phyloP scores from a whole-genome alignment of 176 grass and related monocot genomes.

The Ampelocalamus luodianensis region DNA sequence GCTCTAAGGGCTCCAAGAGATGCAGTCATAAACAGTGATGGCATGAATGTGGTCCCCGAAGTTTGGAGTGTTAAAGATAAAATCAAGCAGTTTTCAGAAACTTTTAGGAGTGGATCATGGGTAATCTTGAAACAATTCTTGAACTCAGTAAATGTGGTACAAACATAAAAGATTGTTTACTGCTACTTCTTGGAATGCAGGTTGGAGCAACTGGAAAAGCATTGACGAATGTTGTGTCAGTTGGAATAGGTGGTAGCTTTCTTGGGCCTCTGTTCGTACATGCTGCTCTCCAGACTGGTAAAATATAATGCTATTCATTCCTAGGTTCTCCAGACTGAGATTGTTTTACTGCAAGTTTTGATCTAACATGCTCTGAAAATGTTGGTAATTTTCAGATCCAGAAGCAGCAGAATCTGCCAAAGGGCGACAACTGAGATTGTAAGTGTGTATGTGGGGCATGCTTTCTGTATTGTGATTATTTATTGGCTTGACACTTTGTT shows the following conservation, averaged over 20 bases:
- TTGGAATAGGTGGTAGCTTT: slow-evolving; percentile 98
- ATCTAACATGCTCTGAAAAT: slow-evolving; percentile 28
- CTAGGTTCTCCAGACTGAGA: background rate
- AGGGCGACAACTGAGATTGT: slow-evolving; percentile 94
- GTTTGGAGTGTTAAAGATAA: slow-evolving; percentile 92
- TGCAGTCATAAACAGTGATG: slow-evolving; percentile 75
- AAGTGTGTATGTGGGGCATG: slow-evolving; percentile 44
- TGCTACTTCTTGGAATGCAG: slow-evolving; percentile 43
- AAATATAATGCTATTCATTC: background rate
- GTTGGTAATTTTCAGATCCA: slow-evolving; percentile 60
- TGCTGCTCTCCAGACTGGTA: slow-evolving; percentile 83
- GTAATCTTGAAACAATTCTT: slow-evolving; percentile 46
- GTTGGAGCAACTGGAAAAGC: slow-evolving; percentile 88
- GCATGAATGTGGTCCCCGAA: slow-evolving; percentile 77
- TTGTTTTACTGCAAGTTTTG: background rate
- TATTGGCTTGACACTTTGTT: background rate
- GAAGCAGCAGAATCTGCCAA: slow-evolving; percentile 82
- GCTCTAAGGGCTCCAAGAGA: slow-evolving; percentile 80
- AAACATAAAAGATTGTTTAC: background rate
- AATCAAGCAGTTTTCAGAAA: slow-evolving; percentile 94
- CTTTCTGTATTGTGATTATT: background rate
- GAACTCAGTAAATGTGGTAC: background rate
- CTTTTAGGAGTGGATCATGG: slow-evolving; percentile 86
- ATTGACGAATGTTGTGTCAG: slow-evolving; percentile 78
- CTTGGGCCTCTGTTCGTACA: slow-evolving; percentile 95